Evolutionary conservation across 768 basidiomycete genomes (phyloP).

Genomic region (Leccinum truebloodii): DNA sequence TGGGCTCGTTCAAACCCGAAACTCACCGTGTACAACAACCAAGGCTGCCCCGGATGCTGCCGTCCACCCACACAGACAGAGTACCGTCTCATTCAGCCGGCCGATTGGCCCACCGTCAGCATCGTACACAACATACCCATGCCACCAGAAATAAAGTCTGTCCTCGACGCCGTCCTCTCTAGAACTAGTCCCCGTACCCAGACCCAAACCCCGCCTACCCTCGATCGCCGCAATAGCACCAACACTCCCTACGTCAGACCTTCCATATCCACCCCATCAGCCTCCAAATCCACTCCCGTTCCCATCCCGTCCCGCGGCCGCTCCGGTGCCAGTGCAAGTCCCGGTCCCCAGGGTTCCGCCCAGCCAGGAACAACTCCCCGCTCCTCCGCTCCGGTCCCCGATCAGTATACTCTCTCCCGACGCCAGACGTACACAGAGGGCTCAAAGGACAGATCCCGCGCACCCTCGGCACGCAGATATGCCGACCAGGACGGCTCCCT

Average conservation of each 20-base stretch:
- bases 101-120: slow-evolving; percentile 82
- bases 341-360: slow-evolving; percentile 33
- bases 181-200: slow-evolving; percentile 39
- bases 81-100: slow-evolving; percentile 60
- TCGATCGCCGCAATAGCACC: slow-evolving; percentile 51
- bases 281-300: slow-evolving; percentile 40
- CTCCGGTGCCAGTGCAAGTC: slow-evolving; percentile 58
- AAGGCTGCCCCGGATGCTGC: slow-evolving; percentile 89
- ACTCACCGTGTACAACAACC: slow-evolving; percentile 60
- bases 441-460: slow-evolving; percentile 54
- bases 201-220: slow-evolving; percentile 34
- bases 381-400: slow-evolving; percentile 38
- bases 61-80: slow-evolving; percentile 66
- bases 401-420: slow-evolving; percentile 44
- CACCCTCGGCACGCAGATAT: slow-evolving; percentile 62
- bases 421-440: slow-evolving; percentile 54
- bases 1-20: slow-evolving; percentile 71
- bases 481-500: slow-evolving; percentile 53
- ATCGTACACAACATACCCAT: slow-evolving; percentile 73
- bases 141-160: slow-evolving; percentile 68
- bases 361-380: slow-evolving; percentile 33
- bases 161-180: slow-evolving; percentile 56
- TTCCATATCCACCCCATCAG: slow-evolving; percentile 27
- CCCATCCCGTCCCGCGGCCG: slow-evolving; percentile 35
- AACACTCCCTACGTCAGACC: slow-evolving; percentile 28